These are phyloP conservation scores for Pseudonitzschia multiseries DNA, from an alignment of 108 stramenopile species.

Conservation along the genomic window DNA sequence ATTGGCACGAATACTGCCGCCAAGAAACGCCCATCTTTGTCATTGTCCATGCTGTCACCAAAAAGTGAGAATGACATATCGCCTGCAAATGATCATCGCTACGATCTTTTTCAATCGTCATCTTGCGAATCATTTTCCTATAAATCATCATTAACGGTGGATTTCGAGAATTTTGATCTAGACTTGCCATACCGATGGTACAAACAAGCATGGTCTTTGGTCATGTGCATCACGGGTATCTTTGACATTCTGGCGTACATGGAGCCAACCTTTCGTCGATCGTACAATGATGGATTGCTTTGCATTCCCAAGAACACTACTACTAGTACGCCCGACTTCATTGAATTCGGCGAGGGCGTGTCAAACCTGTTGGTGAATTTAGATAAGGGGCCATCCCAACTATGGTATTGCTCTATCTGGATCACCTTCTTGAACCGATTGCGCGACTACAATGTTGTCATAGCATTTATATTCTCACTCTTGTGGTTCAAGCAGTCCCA, in stretches of 20 bases:
- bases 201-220: not conserved
- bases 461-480: constrained; percentile 42
- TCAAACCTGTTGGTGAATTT: not conserved
- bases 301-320: not conserved
- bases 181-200: constrained; percentile 15
- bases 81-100: not conserved
- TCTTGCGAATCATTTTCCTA: not conserved
- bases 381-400: not conserved
- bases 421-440: constrained; percentile 13
- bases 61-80: not conserved
- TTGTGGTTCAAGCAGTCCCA: constrained; percentile 51
- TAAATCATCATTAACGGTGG: not conserved
- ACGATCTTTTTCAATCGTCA: not conserved
- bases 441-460: constrained; percentile 10
- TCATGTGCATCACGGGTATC: not conserved
- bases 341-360: not conserved
- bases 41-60: not conserved
- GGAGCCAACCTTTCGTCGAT: constrained; percentile 1
- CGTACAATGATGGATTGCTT: not conserved
- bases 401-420: not conserved
- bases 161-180: constrained; percentile 7
- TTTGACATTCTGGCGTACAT: constrained; percentile 11
- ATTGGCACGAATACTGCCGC: not conserved
- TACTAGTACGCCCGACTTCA: not conserved
- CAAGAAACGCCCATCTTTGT: not conserved